Conservation (phyloP, 1,284 basidiomycete genomes). For the Cutaneotrichosporon spelunceum region DNA sequence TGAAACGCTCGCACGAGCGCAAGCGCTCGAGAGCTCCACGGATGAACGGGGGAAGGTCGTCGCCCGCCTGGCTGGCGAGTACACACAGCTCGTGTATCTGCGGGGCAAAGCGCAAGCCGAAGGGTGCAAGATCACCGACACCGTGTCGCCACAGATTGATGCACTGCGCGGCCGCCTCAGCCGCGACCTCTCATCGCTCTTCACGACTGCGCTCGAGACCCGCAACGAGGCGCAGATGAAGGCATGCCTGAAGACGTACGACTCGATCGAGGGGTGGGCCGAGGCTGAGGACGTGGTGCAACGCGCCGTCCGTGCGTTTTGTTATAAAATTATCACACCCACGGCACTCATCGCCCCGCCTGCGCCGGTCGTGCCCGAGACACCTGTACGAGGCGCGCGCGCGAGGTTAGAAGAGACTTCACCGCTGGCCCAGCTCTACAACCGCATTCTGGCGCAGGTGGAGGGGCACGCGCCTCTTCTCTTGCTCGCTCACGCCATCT, state of each 20-base stretch:
- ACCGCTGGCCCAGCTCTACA: slow-evolving; percentile 58
- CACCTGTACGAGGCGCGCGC: slow-evolving; percentile 12
- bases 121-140: slow-evolving; percentile 71
- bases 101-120: slow-evolving; percentile 72
- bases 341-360: slow-evolving; percentile 27
- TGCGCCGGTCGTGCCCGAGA: slow-evolving; percentile 31
- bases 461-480: slow-evolving; percentile 68
- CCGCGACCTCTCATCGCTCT: slow-evolving; percentile 78
- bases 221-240: slow-evolving; percentile 58
- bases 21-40: slow-evolving; percentile 59
- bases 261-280: slow-evolving; percentile 71
- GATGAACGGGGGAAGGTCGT: slow-evolving; percentile 63
- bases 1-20: slow-evolving; percentile 76
- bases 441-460: slow-evolving; percentile 74
- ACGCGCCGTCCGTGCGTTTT: slow-evolving; percentile 65
- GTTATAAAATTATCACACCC: slow-evolving; percentile 47
- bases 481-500: slow-evolving; percentile 64
- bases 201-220: slow-evolving; percentile 56
- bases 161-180: slow-evolving; percentile 73
- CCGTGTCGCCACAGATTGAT: slow-evolving; percentile 71
- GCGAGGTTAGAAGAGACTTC: slow-evolving; percentile 13
- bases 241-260: slow-evolving; percentile 79
- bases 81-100: slow-evolving; percentile 88
- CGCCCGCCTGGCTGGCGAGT: slow-evolving; percentile 79
- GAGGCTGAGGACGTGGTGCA: slow-evolving; percentile 81